Conservation (phyloP, 2,329 filamentous ascomycete genomes). For the Fusarium sp. region DNA sequence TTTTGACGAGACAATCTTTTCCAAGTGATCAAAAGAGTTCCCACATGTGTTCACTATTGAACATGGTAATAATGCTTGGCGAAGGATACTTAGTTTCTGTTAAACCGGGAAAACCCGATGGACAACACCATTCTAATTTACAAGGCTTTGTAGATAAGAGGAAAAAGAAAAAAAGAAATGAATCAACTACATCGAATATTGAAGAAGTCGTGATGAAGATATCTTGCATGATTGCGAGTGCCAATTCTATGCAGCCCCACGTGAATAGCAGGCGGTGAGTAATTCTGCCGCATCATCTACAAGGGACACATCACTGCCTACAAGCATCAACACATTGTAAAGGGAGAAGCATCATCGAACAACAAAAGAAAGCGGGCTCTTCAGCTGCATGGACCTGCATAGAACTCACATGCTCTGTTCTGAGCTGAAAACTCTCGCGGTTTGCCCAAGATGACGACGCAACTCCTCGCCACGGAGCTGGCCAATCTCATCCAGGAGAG, state of each 20-base stretch:
- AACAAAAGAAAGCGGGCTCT: constrained; percentile 20
- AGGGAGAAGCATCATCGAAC: constrained; percentile 36
- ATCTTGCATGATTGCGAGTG: constrained; percentile 14
- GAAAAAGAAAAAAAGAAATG: background rate
- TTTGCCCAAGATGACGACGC: constrained; percentile 81
- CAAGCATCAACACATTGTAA: constrained; percentile 32
- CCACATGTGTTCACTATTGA: background rate
- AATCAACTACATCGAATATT: background rate
- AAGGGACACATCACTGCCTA: constrained; percentile 51
- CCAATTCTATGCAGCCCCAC: constrained; percentile 33
- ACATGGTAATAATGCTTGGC: background rate
- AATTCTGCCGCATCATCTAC: constrained; percentile 50
- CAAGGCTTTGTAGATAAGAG: background rate
- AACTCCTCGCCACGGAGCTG: constrained; percentile 89
- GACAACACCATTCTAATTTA: background rate
- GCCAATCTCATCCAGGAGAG: constrained; percentile 94
- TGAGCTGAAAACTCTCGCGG: constrained; percentile 43
- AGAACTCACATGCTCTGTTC: constrained; percentile 41
- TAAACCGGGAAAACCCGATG: too few relatives aligned
- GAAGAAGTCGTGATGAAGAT: constrained; percentile 19
- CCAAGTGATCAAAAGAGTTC: background rate
- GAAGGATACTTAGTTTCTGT: background rate
- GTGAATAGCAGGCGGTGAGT: constrained; percentile 49
- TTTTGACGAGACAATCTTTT: background rate
- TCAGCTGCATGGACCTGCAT: constrained; percentile 48